Conservation (phyloP, 1,139 yeast genomes). For the Saccharomyces hybrid region DNA sequence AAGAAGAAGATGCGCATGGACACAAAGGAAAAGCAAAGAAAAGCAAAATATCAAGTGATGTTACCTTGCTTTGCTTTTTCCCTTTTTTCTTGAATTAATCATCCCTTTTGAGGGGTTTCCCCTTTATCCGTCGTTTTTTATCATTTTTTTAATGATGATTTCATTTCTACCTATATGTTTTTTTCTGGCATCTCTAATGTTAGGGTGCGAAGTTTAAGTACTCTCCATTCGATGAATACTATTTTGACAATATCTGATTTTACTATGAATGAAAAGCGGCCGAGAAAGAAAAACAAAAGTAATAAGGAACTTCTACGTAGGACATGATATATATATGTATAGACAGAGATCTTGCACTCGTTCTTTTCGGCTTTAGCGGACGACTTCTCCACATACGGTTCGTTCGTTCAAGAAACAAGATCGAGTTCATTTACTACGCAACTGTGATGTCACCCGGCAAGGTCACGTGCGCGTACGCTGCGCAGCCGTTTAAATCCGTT, state of each 20-base stretch:
- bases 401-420: background rate
- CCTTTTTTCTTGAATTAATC: background rate
- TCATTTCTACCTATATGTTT: constrained; percentile 15
- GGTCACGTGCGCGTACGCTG: background rate
- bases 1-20: too few species aligned
- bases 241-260: constrained; percentile 11
- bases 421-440: background rate
- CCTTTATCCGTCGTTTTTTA: background rate
- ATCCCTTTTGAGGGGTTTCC: background rate
- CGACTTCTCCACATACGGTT: background rate
- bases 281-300: background rate
- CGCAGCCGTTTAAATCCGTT: background rate
- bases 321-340: background rate
- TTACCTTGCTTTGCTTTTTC: constrained; percentile 1
- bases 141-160: constrained; percentile 21
- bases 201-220: constrained; percentile 32
- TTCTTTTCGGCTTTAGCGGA: background rate
- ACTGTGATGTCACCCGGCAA: background rate
- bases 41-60: background rate
- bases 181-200: constrained; percentile 35
- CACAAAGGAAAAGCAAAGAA: background rate
- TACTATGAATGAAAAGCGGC: background rate
- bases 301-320: background rate
- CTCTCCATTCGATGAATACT: constrained; percentile 33
- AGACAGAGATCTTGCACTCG: background rate